Evolutionary conservation across 177 flowering plant genomes (phyloP).

Genomic region (Vitis hybrid): DNA sequence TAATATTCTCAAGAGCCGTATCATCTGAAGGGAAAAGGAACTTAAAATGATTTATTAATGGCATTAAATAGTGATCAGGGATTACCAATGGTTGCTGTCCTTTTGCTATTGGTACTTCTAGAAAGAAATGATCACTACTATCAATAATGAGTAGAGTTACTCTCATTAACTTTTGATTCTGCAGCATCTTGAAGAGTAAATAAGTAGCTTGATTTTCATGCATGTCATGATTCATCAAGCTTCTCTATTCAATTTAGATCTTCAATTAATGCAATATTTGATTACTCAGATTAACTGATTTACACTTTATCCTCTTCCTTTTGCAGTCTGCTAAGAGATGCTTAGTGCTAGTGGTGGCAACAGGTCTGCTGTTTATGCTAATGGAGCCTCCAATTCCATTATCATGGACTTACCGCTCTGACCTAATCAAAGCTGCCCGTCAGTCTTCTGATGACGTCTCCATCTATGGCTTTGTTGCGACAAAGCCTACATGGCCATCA

Average conservation of each 20-base stretch:
- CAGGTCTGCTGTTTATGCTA: slow-evolving; percentile 75
- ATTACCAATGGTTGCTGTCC: neutral
- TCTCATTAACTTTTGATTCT: too few relatives aligned
- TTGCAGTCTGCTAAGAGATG: slow-evolving; percentile 91
- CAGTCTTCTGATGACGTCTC: slow-evolving; percentile 90
- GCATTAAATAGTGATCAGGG: neutral
- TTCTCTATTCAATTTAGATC: neutral
- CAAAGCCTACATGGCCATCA: slow-evolving; percentile 96
- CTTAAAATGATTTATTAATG: neutral
- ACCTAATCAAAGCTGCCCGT: slow-evolving; percentile 77
- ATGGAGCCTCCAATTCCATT: slow-evolving; percentile 92
- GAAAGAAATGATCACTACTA: neutral
- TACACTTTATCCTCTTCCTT: slow-evolving; percentile 4
- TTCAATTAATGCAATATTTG: neutral
- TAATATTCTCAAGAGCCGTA: neutral
- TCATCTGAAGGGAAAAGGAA: neutral
- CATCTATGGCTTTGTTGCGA: slow-evolving; percentile 80
- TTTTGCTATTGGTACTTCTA: neutral
- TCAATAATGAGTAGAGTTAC: neutral
- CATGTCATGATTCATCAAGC: neutral
- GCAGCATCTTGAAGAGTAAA: neutral
- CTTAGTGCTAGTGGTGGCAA: slow-evolving; percentile 79
- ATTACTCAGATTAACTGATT: neutral
- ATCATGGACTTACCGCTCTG: slow-evolving; percentile 83
- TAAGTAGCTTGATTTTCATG: neutral